phyloP scores from a whole-genome alignment of 495 filamentous ascomycete genomes.

The Parathielavia hyrcaniae region DNA sequence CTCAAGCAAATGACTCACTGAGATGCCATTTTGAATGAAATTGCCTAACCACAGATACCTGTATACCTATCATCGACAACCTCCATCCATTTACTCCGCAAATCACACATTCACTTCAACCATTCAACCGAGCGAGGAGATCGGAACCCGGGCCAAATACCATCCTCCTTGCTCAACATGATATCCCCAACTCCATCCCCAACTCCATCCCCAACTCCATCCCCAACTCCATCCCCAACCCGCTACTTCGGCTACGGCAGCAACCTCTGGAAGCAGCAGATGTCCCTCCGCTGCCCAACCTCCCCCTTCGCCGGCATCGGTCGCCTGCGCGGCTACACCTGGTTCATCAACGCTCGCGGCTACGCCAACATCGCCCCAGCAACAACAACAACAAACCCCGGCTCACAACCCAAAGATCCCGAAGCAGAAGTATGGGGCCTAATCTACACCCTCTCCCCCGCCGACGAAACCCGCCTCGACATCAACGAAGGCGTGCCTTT shows the following conservation, averaged over 20 bases:
- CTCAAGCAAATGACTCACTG: too few relatives aligned
- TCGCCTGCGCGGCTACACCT: constrained; percentile 34
- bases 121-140: too few relatives aligned
- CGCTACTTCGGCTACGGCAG: constrained; percentile 41
- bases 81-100: too few relatives aligned
- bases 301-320: constrained; percentile 35
- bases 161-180: too few relatives aligned
- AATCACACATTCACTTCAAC: too few relatives aligned
- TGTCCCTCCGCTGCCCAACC: constrained; percentile 35
- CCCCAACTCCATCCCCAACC: background rate
- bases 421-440: constrained; percentile 36
- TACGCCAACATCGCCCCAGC: constrained; percentile 37
- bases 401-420: background rate
- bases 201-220: background rate
- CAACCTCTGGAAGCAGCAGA: constrained; percentile 40
- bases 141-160: too few relatives aligned
- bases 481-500: constrained; percentile 34
- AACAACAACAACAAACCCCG: background rate
- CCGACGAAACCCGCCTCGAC: constrained; percentile 34
- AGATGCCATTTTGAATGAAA: too few relatives aligned
- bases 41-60: too few relatives aligned
- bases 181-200: background rate
- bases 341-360: constrained; percentile 42
- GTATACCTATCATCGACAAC: too few relatives aligned
- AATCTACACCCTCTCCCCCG: constrained; percentile 31